Evolutionary conservation across 805 yeast species (phyloP).

Genomic region (Myxozyma mucilagina): DNA sequence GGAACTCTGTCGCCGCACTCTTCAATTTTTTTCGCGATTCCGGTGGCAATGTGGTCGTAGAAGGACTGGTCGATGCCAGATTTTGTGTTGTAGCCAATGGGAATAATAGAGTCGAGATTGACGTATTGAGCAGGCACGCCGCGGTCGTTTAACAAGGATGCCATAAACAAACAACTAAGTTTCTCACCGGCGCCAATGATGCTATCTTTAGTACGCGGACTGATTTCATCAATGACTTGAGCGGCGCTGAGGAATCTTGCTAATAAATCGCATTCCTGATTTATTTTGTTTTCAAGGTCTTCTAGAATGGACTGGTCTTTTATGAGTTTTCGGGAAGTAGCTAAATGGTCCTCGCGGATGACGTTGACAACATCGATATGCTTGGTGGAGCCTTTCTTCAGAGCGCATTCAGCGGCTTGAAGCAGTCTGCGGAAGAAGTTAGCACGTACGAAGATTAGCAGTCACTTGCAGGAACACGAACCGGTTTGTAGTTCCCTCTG

Average conservation of each 20-base stretch:
- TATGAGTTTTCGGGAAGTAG: conserved; percentile 64
- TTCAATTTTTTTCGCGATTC: conserved; percentile 51
- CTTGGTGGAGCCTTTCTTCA: conserved; percentile 49
- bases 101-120: conserved; percentile 73
- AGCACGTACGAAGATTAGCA: not conserved
- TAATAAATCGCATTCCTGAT: conserved; percentile 65
- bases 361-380: conserved; percentile 60
- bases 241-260: conserved; percentile 79
- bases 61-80: conserved; percentile 66
- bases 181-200: conserved; percentile 95
- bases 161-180: conserved; percentile 84
- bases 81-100: conserved; percentile 55
- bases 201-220: conserved; percentile 81
- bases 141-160: conserved; percentile 77
- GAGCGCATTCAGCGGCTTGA: conserved; percentile 68
- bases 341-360: conserved; percentile 74
- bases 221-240: conserved; percentile 86
- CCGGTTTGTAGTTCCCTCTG: conserved; percentile 89
- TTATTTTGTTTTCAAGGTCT: conserved; percentile 59
- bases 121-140: conserved; percentile 78
- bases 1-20: conserved; percentile 52
- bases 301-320: conserved; percentile 48
- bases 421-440: conserved; percentile 51
- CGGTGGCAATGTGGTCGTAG: conserved; percentile 53
- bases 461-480: not conserved